Evolutionary conservation across 176 grass and related monocot species (phyloP), one percentile per base, ranked within the genome.

Genomic region (Melocanna baccifera): DNA sequence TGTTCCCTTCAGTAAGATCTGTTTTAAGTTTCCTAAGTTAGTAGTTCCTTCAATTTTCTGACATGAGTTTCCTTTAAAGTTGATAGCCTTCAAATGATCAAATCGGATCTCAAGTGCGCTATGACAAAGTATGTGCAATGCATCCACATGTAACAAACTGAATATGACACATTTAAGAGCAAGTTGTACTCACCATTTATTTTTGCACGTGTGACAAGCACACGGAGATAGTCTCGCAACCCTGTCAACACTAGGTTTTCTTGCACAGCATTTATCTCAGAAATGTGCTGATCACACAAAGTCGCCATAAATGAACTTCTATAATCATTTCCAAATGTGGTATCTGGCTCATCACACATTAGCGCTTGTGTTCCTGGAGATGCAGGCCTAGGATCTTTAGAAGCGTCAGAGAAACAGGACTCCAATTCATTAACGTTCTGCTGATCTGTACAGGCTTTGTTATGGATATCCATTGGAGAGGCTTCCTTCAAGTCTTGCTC

Each of bases 311-410:
- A 77, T 70, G 83, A 81, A 73, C 77, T 64, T 89, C 53, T 85
- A 52, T 34, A 85, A 30, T 81, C 83, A 69, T 81, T 75, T 77
- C 79, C 86, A 47, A 91, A 94, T 67, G 87, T 65, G 8, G 89
- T 83, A 34, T 88, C 88, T 51, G 80, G 78, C 63, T 93, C 91
- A 53, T 94, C 87, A 42, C 92, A 94, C 92, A 94, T 87, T 63
- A 94, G 52, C 16, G 84, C 84, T 79, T 91, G 84, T 34, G 89
- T 94, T 87, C 84, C 85, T 82, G 92, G 92, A 75, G 92, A 94
- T 58, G 88, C 76, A 51, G 89, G 87, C 77, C 84, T 84, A 71
- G 71, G 46, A 81, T 67, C 73, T 69, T 83, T 89, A 22, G 65
- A 73, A 68, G 13, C 39, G 25, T 91, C 84, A 41, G 43, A 79